Conservation (phyloP, 2,329 filamentous ascomycete genomes). For the Calonectria pseudoreteaudii region DNA sequence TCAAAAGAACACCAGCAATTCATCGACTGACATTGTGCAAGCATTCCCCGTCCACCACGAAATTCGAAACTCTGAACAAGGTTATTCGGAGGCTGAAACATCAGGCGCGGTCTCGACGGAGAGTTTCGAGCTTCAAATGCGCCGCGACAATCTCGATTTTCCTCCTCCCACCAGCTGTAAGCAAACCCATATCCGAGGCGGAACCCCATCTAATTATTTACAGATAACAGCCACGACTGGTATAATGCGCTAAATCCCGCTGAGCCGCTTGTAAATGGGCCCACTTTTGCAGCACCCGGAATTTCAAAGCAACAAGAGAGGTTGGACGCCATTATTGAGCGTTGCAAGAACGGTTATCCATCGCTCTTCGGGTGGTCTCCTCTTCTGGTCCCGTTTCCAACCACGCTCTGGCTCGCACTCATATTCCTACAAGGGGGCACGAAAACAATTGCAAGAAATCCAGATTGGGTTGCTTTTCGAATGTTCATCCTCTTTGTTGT, state of each 20-base stretch:
- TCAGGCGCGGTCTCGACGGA: background rate
- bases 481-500: background rate
- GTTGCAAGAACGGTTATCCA: background rate
- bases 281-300: background rate
- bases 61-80: background rate
- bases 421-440: background rate
- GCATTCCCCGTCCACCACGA: background rate
- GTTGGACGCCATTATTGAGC: background rate
- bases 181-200: background rate
- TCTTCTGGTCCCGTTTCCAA: background rate
- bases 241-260: background rate
- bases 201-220: background rate
- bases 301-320: background rate
- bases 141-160: no score
- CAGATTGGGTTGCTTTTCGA: background rate
- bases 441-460: background rate
- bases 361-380: background rate
- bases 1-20: background rate
- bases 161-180: background rate
- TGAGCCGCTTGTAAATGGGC: background rate
- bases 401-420: background rate
- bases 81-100: background rate
- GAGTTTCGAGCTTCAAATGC: background rate
- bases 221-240: background rate
- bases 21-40: background rate